Base-by-base conservation (phyloP, 208 protist genomes). In the Wallacemonas rigidus region DNA sequence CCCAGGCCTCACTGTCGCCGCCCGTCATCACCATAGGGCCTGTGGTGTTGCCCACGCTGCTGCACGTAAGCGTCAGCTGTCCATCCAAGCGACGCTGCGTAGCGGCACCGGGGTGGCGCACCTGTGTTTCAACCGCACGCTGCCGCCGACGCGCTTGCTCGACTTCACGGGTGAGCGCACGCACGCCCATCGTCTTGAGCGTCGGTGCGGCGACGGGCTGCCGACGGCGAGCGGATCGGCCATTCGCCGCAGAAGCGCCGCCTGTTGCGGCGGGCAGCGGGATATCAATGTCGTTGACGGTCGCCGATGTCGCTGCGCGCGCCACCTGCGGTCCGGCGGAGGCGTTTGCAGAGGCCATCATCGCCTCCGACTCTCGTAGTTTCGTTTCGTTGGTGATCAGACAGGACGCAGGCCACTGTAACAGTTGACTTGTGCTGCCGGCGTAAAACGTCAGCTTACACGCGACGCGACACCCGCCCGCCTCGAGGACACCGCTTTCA, bases 391-490 rank as follows among this genome's bases (percentile, higher is more conserved):
- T 88, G 17, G 67, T 69, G 43, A 94, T 65, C 48, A 71, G 43
- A 65, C 93, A 97, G 51, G 81, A 75, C 35, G 92, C 67, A 40
- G 88, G 68, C 41, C 82, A 77, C 69, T 92, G 79, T 3, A 97
- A 63, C 41, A 95, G 60, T 71, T 97, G 93, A 45, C 84, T 91
- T 15, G 88, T 83, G 56, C 87, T 92, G 43, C 93, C 93, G 38
- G 78, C 89, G 68, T 95, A 88, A 56, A 97, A 73, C 45, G 76
- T 69, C 39, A 97, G 17, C 48, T 67, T 69, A 58, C 90, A 91
- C 6, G 69, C 75, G 11, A 83, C 75, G 9, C 68, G 38, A 44
- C 74, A 64, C 2, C 90, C 90, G 17, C 54, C 55, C 5, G 93
- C 89, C 56, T 63, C 56, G 8, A 97, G 40, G 14, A 83, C 56